Evolutionary conservation across 2,329 filamentous ascomycete species (phyloP), one percentile per base, ranked within the genome.

Genomic region (Apiospora saccharicola): DNA sequence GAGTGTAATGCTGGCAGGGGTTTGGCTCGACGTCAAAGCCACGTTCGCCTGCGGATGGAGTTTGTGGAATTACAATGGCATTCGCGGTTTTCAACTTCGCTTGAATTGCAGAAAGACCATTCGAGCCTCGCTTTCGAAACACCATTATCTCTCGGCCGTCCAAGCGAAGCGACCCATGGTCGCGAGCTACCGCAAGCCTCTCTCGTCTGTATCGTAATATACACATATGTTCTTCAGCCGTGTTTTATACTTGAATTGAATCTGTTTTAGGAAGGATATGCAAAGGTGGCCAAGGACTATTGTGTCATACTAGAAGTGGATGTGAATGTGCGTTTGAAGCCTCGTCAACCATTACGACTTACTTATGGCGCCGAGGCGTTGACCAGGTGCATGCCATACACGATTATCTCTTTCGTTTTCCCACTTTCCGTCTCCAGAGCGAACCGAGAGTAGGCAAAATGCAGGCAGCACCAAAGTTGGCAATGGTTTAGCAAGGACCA

Each of bases 1-100:
- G 30, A 10, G 53, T 61, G 53, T 37, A 37, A 61, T 61, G 53
- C 30, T 61, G 53, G 16, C 53, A 8, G 53, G 53, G 51, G 53
- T 19, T 61, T 37, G 30, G 53, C 26, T 19, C 53, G 12, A 34
- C 24, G 57, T 64, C 34, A 41, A 64, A 64, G 57, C 57, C 57
- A 24, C 34, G n/a, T 14, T 64, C 57, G 34, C 34, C 34, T 41
- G 34, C 24, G 49, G 49, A 49, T 4, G 47, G 47, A n/a, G 22
- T 61, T n/a, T 34, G 22, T 37, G 41, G 57, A 34, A 41, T n/a
- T 13, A n/a, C 16, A 34, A 53, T 30, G 34, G 57, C 30, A 13
- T 61, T 61, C 57, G 34, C 34, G 57, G 34, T 13, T 22, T 64
- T 41, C 34, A 41, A 22, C 53, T 5, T 41, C 34, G 34, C 34